phyloP scores from a whole-genome alignment of 345 rosid genomes.

The Aquilaria yunnanensis region DNA sequence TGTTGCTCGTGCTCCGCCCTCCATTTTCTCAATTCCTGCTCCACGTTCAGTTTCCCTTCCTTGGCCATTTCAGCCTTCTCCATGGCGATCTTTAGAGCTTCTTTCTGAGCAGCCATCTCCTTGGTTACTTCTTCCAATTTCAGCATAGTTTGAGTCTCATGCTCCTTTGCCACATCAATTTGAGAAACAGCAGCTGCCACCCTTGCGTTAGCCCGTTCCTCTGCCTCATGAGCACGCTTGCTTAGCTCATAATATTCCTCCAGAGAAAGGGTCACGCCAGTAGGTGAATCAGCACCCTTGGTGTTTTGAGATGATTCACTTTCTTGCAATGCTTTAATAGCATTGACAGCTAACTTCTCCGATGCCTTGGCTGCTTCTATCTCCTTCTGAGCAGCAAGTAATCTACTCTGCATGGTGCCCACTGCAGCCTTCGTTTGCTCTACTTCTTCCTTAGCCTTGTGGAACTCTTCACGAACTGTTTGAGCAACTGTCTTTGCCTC shows the following conservation, averaged over 20 bases:
- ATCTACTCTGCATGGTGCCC: conserved; percentile 50
- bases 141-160: conserved; percentile 42
- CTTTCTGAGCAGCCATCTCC: conserved; percentile 49
- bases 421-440: conserved; percentile 77
- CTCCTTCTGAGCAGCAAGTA: conserved; percentile 64
- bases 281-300: conserved; percentile 30
- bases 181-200: conserved; percentile 66
- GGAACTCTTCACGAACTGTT: conserved; percentile 58
- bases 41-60: conserved; percentile 71
- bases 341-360: conserved; percentile 65
- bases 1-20: conserved; percentile 62
- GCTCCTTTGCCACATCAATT: conserved; percentile 57
- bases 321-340: conserved; percentile 77
- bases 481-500: conserved; percentile 60
- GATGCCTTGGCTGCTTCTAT: conserved; percentile 78
- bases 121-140: conserved; percentile 51
- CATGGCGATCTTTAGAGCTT: conserved; percentile 47
- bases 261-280: conserved; percentile 59
- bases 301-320: conserved; percentile 43
- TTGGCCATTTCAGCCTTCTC: conserved; percentile 80
- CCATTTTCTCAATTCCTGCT: conserved; percentile 83
- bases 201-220: conserved; percentile 56
- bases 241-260: conserved; percentile 85
- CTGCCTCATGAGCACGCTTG: conserved; percentile 70
- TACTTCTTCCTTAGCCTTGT: conserved; percentile 60